Conservation (phyloP, 78 protist genomes). For the Salpingoeca rosetta region DNA sequence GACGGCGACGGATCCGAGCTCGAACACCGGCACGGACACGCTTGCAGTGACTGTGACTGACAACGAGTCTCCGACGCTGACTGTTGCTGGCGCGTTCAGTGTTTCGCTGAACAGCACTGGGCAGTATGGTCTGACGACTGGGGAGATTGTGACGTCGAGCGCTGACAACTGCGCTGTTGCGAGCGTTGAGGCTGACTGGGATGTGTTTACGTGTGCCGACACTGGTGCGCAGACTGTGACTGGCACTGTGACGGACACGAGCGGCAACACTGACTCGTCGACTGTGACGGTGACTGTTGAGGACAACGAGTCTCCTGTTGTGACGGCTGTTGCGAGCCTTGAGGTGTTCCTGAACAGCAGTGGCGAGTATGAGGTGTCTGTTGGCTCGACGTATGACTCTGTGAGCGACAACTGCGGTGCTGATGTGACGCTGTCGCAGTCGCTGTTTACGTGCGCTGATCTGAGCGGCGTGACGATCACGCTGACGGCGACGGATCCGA, state of each 20-base stretch:
- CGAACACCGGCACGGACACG: neutral
- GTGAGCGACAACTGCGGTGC: neutral
- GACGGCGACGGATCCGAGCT: neutral
- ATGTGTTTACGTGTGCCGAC: neutral
- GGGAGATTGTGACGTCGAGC: neutral
- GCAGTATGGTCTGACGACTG: neutral
- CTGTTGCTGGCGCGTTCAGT: neutral
- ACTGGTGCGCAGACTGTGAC: neutral
- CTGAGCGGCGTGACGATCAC: neutral
- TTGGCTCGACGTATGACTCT: neutral
- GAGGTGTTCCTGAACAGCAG: neutral
- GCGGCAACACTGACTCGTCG: too few species aligned
- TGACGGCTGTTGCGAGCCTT: neutral
- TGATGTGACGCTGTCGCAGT: neutral
- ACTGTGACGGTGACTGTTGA: too few species aligned
- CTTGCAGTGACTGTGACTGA: neutral
- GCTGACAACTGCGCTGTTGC: neutral
- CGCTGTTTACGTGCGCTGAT: neutral
- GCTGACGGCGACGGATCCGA: neutral
- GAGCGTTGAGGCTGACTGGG: neutral
- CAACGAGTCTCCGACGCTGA: neutral
- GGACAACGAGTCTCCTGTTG: neutral
- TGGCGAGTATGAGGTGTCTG: neutral
- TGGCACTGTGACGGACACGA: neutral
- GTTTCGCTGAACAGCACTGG: neutral